Conservation (phyloP, 768 basidiomycete genomes). For the Suillus bovinus region DNA sequence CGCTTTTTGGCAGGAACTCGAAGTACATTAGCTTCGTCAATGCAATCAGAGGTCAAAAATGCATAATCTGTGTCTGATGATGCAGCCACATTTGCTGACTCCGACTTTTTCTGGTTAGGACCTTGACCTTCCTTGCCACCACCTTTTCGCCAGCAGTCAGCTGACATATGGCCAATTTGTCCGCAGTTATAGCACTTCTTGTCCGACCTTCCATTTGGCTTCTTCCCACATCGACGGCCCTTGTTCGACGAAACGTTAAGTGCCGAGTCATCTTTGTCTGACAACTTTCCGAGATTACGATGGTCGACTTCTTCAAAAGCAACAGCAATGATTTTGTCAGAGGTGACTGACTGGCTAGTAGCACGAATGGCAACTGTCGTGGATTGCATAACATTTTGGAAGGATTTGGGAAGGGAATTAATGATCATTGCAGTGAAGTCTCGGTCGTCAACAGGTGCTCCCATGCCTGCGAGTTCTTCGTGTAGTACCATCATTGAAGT, state of each 20-base stretch:
- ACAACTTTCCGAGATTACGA: background rate
- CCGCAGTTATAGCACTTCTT: conserved; percentile 32
- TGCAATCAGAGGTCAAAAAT: too few species aligned
- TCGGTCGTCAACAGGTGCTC: conserved; percentile 1
- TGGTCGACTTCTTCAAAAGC: conserved; percentile 9
- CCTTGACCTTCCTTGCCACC: conserved; percentile 40
- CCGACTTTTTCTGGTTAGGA: conserved; percentile 25
- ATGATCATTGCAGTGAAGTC: conserved; percentile 14
- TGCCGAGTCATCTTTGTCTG: background rate
- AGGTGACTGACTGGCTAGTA: background rate
- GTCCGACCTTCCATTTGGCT: background rate
- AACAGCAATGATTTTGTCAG: background rate
- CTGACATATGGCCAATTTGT: conserved; percentile 23
- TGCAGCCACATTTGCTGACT: background rate
- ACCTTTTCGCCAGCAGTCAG: conserved; percentile 34
- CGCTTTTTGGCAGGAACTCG: too few species aligned
- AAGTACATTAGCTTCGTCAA: too few species aligned
- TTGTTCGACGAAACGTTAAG: background rate
- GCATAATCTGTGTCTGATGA: too few species aligned
- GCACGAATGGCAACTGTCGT: background rate
- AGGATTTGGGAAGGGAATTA: conserved; percentile 5
- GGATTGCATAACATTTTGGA: background rate
- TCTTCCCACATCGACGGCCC: background rate
- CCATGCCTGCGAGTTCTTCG: conserved; percentile 11
- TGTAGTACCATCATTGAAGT: conserved; percentile 1